phyloP scores from a whole-genome alignment of 306 rosid species.

The Spatholobus suberectus region DNA sequence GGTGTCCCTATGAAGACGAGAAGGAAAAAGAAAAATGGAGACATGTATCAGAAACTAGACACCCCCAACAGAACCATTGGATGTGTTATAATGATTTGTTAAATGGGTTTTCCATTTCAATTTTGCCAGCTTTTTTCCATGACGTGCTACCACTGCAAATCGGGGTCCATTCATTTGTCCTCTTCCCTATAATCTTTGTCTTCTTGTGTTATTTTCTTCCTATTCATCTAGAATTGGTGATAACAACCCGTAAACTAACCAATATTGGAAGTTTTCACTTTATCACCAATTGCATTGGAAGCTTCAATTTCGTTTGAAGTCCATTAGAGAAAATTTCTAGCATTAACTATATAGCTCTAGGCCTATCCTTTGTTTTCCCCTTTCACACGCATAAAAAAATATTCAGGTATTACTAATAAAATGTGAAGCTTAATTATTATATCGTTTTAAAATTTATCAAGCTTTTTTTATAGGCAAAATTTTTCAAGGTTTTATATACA shows the following conservation, averaged over 20 bases:
- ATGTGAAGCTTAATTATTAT: not conserved
- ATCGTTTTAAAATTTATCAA: not conserved
- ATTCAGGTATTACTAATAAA: not conserved
- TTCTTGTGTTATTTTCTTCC: constrained; percentile 14
- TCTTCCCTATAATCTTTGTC: not conserved
- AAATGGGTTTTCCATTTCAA: constrained; percentile 22
- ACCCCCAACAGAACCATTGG: constrained; percentile 24
- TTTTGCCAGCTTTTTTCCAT: constrained; percentile 37
- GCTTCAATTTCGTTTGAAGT: not conserved
- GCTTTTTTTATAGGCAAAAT: not conserved
- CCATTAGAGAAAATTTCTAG: not conserved
- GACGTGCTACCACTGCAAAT: constrained; percentile 16
- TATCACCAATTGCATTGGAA: not conserved
- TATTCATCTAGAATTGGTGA: not conserved
- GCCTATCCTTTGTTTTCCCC: no score
- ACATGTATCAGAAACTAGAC: not conserved
- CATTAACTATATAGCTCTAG: not conserved
- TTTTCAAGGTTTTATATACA: not conserved
- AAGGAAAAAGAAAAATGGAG: not conserved
- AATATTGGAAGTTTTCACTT: not conserved
- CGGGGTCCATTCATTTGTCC: constrained; percentile 42
- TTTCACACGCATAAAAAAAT: not conserved
- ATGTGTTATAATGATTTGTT: constrained; percentile 27
- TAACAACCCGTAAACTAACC: constrained; percentile 15
- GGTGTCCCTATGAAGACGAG: not conserved